Base-by-base conservation (phyloP, 2,329 filamentous ascomycete genomes). In the Fusarium lateritium region DNA sequence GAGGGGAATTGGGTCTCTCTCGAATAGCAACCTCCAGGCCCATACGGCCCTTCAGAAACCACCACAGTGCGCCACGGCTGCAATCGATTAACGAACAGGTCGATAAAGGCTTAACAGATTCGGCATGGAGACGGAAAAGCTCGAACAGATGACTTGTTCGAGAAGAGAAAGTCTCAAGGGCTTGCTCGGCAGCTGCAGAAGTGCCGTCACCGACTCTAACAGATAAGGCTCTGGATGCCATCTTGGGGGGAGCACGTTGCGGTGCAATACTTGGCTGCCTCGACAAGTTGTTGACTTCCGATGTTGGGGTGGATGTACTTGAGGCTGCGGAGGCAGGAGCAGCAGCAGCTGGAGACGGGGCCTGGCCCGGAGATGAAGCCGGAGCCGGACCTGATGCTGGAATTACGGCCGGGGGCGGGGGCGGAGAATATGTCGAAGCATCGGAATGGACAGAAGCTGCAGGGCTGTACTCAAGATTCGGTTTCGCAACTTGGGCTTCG, bases 31-130 rank as follows among this genome's bases (percentile, higher is more conserved):
- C 79, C 77, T 97, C 94, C 52, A 97, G 84, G 11, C 90, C 89
- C 74, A 90, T 88, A 65, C 94, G 90, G 21, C 94, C 94, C 71
- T 89, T 91, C 45, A 97, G 77, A 75, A 97, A 97, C 94, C 94
- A 98, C 94, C 94, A 98, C 1, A 93, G 83, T 5, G 89, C 90
- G 24, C 90, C 91, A 60, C 92, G 87, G 11, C 91, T 84, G 82
- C 94, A 91, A 62, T 94, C 88, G 46, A 86, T 83, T 1, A 91
- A 84, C 0, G 88, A 83, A 51, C 88, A 91, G 31, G 86, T 84
- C 56, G 88, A 84, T 6, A 94, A 77, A 0, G 92, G 89, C 66
- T 88, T 89, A 31, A 91, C 84, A 33, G 90, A 87, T 77, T 97
- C 93, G 0, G 94, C 91, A 59, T 94, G 92, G 43, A 95, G 79